A percentile compares a stretch with the other conserved stretches of the same genome.
These are phyloP conservation scores for Hypoxylon sp. DNA, from an alignment of 2,329 filamentous ascomycete species.

Conservation along the genomic window DNA sequence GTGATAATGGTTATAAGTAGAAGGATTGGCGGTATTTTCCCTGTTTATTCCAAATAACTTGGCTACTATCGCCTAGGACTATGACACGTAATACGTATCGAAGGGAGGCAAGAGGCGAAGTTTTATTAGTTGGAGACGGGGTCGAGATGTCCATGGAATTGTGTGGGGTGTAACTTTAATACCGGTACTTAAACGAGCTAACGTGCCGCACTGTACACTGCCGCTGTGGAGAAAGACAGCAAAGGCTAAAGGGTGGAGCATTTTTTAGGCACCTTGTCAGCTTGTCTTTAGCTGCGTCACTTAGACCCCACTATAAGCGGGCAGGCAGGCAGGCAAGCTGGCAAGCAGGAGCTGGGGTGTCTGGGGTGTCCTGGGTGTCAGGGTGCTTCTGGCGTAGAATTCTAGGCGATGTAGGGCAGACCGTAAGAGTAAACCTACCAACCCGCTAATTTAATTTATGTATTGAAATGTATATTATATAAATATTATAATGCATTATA, in stretches of 20 bases:
- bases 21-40: background rate
- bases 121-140: background rate
- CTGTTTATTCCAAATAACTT: constrained; percentile 10
- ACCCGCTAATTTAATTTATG: too few relatives aligned
- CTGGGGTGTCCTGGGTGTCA: too few relatives aligned
- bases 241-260: constrained; percentile 22
- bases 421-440: too few relatives aligned
- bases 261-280: constrained; percentile 36
- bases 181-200: too few relatives aligned
- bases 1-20: constrained; percentile 4
- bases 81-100: constrained; percentile 17
- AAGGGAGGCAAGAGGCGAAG: background rate
- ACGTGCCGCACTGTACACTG: constrained; percentile 35
- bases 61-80: background rate
- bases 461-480: too few relatives aligned
- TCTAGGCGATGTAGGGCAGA: too few relatives aligned
- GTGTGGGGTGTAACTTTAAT: background rate
- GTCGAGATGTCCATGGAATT: background rate
- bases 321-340: too few relatives aligned
- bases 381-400: constrained; percentile 16
- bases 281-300: constrained; percentile 39
- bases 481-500: too few relatives aligned
- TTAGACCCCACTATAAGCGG: constrained; percentile 28
- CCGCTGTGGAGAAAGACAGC: constrained; percentile 21
- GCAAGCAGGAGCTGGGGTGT: constrained; percentile 14